These are phyloP conservation scores for Verticillium longisporum DNA, from an alignment of 2,329 filamentous ascomycete genomes.

Conservation along the genomic window DNA sequence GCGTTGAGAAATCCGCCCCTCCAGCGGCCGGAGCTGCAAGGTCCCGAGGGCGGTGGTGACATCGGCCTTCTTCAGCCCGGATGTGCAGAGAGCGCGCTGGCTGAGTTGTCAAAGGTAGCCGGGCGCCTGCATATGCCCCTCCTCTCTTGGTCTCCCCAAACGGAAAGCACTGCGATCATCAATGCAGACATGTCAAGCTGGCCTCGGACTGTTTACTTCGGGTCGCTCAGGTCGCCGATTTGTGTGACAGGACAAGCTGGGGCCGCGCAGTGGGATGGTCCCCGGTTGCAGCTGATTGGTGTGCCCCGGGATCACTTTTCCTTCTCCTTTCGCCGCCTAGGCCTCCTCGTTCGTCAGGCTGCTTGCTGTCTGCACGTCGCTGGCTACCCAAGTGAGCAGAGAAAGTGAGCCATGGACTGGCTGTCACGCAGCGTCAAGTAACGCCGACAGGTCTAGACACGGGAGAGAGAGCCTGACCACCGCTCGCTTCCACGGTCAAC, in stretches of 20 bases:
- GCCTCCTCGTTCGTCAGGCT: background rate
- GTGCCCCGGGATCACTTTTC: background rate
- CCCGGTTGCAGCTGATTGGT: constrained; percentile 1
- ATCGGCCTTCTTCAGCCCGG: constrained; percentile 3
- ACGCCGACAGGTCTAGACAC: background rate
- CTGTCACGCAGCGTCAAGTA: background rate
- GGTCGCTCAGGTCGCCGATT: constrained; percentile 3
- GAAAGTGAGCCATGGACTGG: background rate
- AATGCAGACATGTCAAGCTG: background rate
- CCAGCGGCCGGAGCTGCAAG: constrained; percentile 7
- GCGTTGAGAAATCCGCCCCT: background rate
- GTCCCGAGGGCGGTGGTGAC: constrained; percentile 4
- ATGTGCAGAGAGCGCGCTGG: background rate
- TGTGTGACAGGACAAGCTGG: constrained; percentile 3
- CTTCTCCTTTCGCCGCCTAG: background rate
- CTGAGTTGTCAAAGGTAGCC: background rate
- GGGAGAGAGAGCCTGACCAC: background rate
- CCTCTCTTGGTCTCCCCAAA: background rate
- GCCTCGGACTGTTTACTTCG: background rate
- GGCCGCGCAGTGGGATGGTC: constrained; percentile 1
- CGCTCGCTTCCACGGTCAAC: background rate
- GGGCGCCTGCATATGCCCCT: background rate
- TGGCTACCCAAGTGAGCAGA: background rate
- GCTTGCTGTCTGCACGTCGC: background rate
- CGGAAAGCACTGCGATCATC: background rate